A percentile compares a stretch with the other conserved stretches of the same genome.
phyloP scores from a whole-genome alignment of 352 stramenopile species.

The Blastocystis sp. region DNA sequence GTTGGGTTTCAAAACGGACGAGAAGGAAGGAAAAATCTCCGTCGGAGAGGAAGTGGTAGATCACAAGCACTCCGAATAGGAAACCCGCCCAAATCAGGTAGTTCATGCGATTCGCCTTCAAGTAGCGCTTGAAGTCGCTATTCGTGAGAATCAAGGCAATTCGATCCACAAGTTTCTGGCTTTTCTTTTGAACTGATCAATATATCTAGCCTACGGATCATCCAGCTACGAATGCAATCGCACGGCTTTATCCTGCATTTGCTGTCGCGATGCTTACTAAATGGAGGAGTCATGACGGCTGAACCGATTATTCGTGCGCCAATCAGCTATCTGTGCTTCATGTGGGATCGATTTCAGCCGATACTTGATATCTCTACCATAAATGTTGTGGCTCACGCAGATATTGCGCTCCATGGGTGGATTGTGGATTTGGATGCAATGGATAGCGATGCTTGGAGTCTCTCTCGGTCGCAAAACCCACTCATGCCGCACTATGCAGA shows the following conservation, averaged over 20 bases:
- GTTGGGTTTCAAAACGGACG: conserved; percentile 73
- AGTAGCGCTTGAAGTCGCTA: conserved; percentile 64
- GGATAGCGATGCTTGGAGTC: too few relatives aligned
- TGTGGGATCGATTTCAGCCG: background rate
- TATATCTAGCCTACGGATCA: conserved; percentile 44
- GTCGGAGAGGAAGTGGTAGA: conserved; percentile 91
- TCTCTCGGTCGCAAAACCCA: too few relatives aligned
- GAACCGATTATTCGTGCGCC: background rate
- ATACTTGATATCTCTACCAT: too few relatives aligned
- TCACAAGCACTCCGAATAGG: conserved; percentile 86
- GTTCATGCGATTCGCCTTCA: conserved; percentile 87
- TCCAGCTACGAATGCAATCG: background rate
- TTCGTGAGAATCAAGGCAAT: background rate
- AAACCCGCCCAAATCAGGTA: conserved; percentile 91
- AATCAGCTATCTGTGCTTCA: background rate
- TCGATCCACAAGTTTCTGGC: conserved; percentile 4
- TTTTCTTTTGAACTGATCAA: conserved; percentile 50
- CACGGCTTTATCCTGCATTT: background rate
- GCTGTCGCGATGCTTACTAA: background rate
- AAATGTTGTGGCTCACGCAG: too few relatives aligned
- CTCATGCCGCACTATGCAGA: too few relatives aligned
- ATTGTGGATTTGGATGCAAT: too few relatives aligned
- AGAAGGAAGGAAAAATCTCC: conserved; percentile 98
- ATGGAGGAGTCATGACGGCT: background rate
- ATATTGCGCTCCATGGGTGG: too few relatives aligned